Base-by-base conservation (phyloP, 106 monocot species). In the Hemerocallis citrina region DNA sequence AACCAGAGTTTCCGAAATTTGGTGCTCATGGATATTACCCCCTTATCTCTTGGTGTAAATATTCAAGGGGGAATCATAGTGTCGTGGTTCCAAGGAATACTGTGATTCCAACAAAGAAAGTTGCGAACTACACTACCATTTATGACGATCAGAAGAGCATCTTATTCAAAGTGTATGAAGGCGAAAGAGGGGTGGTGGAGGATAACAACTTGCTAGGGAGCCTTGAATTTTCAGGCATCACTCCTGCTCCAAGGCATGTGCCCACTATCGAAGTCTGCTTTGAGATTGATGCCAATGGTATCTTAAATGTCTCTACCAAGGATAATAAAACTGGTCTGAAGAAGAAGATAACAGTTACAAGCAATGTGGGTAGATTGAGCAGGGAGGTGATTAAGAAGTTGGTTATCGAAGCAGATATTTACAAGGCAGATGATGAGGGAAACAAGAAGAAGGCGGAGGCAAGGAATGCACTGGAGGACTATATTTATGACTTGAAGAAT, bases 331-430 rank as follows among this genome's bases (percentile, higher is more conserved):
- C 72, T 0, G 72, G 72, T 22, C 64, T 56, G 65, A 74, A 79
- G 69, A 79, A 79, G 29, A 79, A 74, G 74, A 74, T 79, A 32
- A 79, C 74, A 11, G 74, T 79, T 32, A 79, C 79, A 11, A 79
- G 74, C 42, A 69, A 74, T 61, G 74, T 70, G 52, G 79, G 79
- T 14, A 33, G 79, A n/a, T n/a, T n/a, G n/a, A n/a, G n/a, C n/a
- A n/a, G n/a, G n/a, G n/a, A n/a, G n/a, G n/a, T n/a, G n/a, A n/a
- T n/a, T n/a, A n/a, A n/a, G n/a, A n/a, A n/a, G n/a, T n/a, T n/a
- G n/a, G n/a, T n/a, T n/a, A n/a, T n/a, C n/a, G n/a, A n/a, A n/a
- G n/a, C n/a, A n/a, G n/a, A n/a, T n/a, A n/a, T n/a, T n/a, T n/a
- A n/a, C n/a, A n/a, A n/a, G n/a, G n/a, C n/a, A n/a, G n/a, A n/a